Base-by-base conservation (phyloP, 2,329 filamentous ascomycete genomes). In the Talaromyces sp. region DNA sequence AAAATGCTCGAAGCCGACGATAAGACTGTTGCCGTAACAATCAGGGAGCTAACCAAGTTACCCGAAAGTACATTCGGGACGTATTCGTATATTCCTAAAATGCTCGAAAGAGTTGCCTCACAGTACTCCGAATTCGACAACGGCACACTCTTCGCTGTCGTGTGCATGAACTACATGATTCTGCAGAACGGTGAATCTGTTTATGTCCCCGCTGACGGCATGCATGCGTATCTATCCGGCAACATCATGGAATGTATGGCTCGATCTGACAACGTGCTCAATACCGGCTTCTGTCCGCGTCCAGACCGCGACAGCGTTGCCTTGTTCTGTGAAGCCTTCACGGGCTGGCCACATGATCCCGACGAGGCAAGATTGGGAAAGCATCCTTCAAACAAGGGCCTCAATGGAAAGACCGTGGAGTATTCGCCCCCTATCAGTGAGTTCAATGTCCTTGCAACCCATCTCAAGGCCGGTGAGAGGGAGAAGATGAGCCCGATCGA, bases 221-320 rank as follows among this genome's bases (percentile, higher is more conserved):
- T 89, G 56, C 87, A 91, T 66, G 87, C 87, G 0, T 91, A 89
- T 66, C 76, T 91, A 0, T 80, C 81, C 3, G 88, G 88, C 2
- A 84, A 90, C 67, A 89, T 91, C 53, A 84, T 91, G 64, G 88
- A 91, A 70, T 90, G 87, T 72, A 91, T 91, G 88, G 88, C 88
- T 1, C 81, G 87, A 7, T 85, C 81, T 19, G 86, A 91, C 75
- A 89, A 90, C 59, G 87, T 91, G 1, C 77, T 91, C 52, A 89
- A 89, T 70, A 84, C 83, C 0, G 88, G 88, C 0, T 89, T 92
- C 76, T 91, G 87, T 63, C 87, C 88, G 0, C 77, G 78, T 1
- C 81, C 83, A 0, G 84, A 89, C 48, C 79, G 86, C 11, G 81
- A 89, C 66, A 83, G 78, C 43, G 76, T 85, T 22, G 84, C 89